Evolutionary conservation across 768 basidiomycete species (phyloP).

Genomic region (Rhodotorula paludigena): DNA sequence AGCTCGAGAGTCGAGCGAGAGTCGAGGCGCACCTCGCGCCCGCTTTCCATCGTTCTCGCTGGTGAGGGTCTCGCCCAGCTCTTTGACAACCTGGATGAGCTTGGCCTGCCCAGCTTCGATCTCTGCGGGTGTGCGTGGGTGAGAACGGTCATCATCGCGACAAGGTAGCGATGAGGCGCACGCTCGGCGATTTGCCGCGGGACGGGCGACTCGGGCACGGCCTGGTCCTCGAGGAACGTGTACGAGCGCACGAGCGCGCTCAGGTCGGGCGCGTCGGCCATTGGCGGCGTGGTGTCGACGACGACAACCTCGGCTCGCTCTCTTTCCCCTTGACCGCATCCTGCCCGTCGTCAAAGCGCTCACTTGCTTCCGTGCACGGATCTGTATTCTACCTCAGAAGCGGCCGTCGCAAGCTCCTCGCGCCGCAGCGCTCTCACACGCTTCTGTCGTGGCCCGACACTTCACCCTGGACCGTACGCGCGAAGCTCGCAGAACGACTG

Average conservation of each 20-base stretch:
- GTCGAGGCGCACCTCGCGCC: slow-evolving; percentile 61
- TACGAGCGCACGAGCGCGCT: slow-evolving; percentile 4
- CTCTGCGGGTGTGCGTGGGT: background rate
- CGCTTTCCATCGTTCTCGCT: slow-evolving; percentile 74
- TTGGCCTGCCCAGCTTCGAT: background rate
- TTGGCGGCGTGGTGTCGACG: too few species aligned
- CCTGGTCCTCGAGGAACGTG: background rate
- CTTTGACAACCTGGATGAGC: slow-evolving; percentile 63
- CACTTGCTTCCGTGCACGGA: too few species aligned
- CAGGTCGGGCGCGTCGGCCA: too few species aligned
- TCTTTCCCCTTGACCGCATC: too few species aligned
- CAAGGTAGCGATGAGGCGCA: background rate
- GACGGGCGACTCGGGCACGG: background rate
- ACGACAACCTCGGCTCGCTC: too few species aligned
- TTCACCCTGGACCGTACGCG: too few species aligned
- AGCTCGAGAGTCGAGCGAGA: background rate
- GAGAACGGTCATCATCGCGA: background rate
- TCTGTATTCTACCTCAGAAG: too few species aligned
- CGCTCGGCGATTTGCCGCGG: slow-evolving; percentile 16
- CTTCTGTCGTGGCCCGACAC: too few species aligned
- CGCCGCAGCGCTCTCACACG: too few species aligned
- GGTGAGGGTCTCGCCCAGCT: slow-evolving; percentile 51
- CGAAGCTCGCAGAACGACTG: too few species aligned
- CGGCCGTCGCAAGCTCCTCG: too few species aligned
- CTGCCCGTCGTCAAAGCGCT: too few species aligned